Conservation (phyloP, 1,284 basidiomycete genomes). For the Abortiporus biennis region DNA sequence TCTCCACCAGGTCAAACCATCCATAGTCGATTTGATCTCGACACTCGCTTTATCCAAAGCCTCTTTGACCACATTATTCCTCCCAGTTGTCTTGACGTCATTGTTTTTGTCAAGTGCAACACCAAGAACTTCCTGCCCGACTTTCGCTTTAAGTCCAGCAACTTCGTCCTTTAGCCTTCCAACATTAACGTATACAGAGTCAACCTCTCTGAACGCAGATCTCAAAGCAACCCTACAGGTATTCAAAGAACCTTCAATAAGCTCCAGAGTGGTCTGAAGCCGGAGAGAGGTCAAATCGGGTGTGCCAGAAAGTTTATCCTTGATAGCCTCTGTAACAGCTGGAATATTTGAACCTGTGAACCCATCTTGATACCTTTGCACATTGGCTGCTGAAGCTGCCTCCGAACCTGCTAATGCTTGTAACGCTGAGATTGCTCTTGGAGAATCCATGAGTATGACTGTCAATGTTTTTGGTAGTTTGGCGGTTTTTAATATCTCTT, state of each 20-base stretch:
- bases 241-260: constrained; percentile 28
- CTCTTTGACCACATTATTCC: constrained; percentile 37
- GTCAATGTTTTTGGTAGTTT: constrained; percentile 14
- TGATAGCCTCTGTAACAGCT: constrained; percentile 22
- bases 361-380: constrained; percentile 62
- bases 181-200: constrained; percentile 20
- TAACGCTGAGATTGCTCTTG: constrained; percentile 48
- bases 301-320: constrained; percentile 4
- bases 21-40: constrained; percentile 48
- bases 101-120: no score
- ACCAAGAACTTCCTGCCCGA: constrained; percentile 32
- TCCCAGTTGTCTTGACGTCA: no score
- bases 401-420: constrained; percentile 38
- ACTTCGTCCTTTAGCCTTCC: constrained; percentile 28
- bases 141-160: constrained; percentile 26
- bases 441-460: constrained; percentile 49
- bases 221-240: constrained; percentile 26
- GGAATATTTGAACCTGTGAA: constrained; percentile 49
- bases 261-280: constrained; percentile 24
- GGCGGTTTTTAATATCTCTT: constrained; percentile 14
- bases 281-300: constrained; percentile 18
- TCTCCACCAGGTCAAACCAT: constrained; percentile 60
- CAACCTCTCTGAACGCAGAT: constrained; percentile 23
- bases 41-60: constrained; percentile 43
- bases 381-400: constrained; percentile 37